Percentiles rank a stretch among this genome's conserved stretches.
Evolutionary conservation across 331 rosid species (phyloP).

Genomic region (Pyracantha coccinea): DNA sequence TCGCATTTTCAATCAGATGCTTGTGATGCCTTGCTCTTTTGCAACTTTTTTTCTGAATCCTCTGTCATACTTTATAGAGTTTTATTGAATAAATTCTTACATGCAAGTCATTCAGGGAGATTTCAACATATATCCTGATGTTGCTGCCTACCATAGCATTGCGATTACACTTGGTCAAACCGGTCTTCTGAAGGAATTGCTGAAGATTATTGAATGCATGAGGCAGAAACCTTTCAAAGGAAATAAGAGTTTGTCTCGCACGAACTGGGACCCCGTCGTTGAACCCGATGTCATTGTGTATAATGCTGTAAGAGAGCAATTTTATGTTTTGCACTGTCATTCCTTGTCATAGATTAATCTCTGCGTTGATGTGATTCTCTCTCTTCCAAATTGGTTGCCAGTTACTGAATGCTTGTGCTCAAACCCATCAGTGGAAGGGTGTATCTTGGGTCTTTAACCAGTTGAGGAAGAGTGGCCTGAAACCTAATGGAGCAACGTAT

Average conservation of each 20-base stretch:
- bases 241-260: constrained; percentile 25
- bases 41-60: constrained; percentile 4
- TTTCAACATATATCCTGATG: constrained; percentile 66
- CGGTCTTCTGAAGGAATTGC: constrained; percentile 72
- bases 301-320: constrained; percentile 63
- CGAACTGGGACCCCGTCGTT: constrained; percentile 71
- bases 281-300: constrained; percentile 86
- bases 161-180: constrained; percentile 94
- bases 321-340: constrained; percentile 9
- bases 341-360: constrained; percentile 10
- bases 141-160: constrained; percentile 88
- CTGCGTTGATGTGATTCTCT: constrained; percentile 11
- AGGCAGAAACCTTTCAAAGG: constrained; percentile 57
- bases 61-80: constrained; percentile 13
- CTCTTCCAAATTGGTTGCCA: constrained; percentile 30
- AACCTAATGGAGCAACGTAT: constrained; percentile 78
- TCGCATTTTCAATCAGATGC: constrained; percentile 63
- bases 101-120: constrained; percentile 52
- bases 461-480: constrained; percentile 53
- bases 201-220: constrained; percentile 68
- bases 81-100: constrained; percentile 24
- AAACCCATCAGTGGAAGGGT: constrained; percentile 74
- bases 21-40: constrained; percentile 46
- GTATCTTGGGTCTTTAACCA: constrained; percentile 80
- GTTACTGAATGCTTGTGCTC: constrained; percentile 89